Evolutionary conservation across 148 eudicot genomes (phyloP).

Genomic region (Fagopyrum esculentum): DNA sequence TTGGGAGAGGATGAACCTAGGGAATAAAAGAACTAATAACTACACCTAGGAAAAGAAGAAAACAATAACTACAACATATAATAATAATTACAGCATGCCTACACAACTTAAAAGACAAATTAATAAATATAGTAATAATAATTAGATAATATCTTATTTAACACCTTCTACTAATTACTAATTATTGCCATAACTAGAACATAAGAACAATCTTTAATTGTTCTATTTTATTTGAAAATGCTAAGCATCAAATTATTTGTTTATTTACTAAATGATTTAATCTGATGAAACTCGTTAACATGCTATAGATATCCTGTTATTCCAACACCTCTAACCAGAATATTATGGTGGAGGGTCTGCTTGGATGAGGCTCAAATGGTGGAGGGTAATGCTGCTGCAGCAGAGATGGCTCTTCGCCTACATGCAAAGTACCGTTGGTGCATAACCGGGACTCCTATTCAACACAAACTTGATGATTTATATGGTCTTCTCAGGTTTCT

Average conservation of each 20-base stretch:
- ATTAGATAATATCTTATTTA: no score
- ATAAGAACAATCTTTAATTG: background rate
- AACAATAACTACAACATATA: no score
- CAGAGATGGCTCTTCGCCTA: conserved; percentile 91
- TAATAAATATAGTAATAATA: no score
- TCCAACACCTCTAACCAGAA: conserved; percentile 76
- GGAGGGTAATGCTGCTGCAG: conserved; percentile 77
- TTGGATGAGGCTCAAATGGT: conserved; percentile 99
- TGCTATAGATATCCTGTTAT: conserved; percentile 74
- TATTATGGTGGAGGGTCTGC: conserved; percentile 94
- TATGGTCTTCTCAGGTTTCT: conserved; percentile 91
- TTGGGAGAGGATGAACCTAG: no score
- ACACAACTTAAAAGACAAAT: no score
- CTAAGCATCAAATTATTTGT: background rate
- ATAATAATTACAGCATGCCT: no score
- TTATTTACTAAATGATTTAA: background rate
- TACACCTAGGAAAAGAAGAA: no score
- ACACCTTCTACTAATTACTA: background rate
- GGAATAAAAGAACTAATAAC: no score
- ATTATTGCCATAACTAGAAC: background rate
- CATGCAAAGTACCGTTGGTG: conserved; percentile 86
- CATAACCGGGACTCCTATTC: conserved; percentile 94
- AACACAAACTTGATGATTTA: conserved; percentile 86
- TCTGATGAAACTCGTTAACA: background rate
- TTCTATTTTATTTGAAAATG: background rate